Evolutionary conservation across 2,329 filamentous ascomycete genomes (phyloP), one percentile per base, ranked within the genome.

Genomic region (Fusarium graminum): DNA sequence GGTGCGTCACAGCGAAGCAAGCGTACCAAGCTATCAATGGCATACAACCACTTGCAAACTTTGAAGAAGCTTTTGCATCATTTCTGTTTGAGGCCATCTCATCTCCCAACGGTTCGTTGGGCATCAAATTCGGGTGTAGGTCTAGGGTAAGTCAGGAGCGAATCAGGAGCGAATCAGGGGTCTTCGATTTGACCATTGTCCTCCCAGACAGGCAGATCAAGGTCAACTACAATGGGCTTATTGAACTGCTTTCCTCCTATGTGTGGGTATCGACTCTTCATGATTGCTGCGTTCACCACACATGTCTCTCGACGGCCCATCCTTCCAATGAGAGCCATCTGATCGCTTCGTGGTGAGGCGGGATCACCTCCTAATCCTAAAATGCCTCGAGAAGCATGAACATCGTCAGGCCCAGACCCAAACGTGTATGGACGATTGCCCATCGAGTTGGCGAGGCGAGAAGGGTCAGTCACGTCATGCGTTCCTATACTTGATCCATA

Each of bases 201-300:
- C 28, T 68, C 62, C 74, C 75, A 78, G 8, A 89, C 80, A 0
- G 90, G 89, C 62, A 95, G 79, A 67, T 93, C 88, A 29, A 96
- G 73, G 74, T 97, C 92, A 13, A 97, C 88, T n/a, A 96, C 89
- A 68, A 96, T 90, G 19, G 92, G 90, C 74, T 93, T 92, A 77
- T 94, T 88, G 77, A 91, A 88, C 63, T 78, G 82, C 75, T 89
- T 91, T 16, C 87, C 87, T 3, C 81, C 83, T 2, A 70, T 71
- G 65, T 90, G 88, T 47, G 89, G 89, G 78, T 87, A 89, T 62
- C 85, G 88, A 22, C 83, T 88, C 41, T 87, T 88, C 82, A 91
- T 85, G 63, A 94, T 88, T 19, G 92, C 88, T 28, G 91, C 91
- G 78, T 97, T 96, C 69, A 95, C 85, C 52, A 96, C 80, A 74